phyloP scores from a whole-genome alignment of 2,329 filamentous ascomycete genomes.

The Macrophomina pseudophaseolina region DNA sequence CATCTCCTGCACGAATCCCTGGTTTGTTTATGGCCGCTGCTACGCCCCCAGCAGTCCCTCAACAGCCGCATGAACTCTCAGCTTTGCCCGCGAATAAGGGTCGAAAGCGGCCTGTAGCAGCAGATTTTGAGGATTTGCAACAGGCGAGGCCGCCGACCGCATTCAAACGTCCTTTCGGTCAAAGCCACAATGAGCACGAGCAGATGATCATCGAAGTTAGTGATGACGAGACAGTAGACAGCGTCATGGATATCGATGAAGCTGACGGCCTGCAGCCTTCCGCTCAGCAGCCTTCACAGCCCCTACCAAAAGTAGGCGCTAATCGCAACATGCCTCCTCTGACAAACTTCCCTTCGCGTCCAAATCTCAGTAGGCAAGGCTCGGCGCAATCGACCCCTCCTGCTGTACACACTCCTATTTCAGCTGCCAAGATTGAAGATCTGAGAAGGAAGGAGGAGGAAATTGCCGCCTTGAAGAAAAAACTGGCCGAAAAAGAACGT shows the following conservation, averaged over 20 bases:
- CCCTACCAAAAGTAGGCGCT: neutral
- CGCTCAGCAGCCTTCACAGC: conserved; percentile 19
- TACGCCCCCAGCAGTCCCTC: neutral
- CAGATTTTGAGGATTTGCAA: conserved; percentile 26
- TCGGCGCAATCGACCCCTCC: conserved; percentile 40
- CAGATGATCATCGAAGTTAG: conserved; percentile 84
- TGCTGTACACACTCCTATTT: conserved; percentile 44
- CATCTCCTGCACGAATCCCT: conserved; percentile 51
- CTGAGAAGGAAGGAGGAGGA: conserved; percentile 55
- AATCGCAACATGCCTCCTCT: conserved; percentile 26
- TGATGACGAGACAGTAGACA: conserved; percentile 68
- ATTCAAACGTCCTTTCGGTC: conserved; percentile 67
- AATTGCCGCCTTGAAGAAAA: conserved; percentile 53
- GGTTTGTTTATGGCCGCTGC: conserved; percentile 57
- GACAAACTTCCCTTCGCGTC: conserved; percentile 36
- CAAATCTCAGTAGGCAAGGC: conserved; percentile 33
- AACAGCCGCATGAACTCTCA: neutral
- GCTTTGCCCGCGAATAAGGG: neutral
- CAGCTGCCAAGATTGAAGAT: conserved; percentile 46
- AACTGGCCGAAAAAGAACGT: conserved; percentile 52
- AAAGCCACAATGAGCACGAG: conserved; percentile 59
- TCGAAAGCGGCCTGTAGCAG: conserved; percentile 62
- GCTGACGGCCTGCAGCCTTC: conserved; percentile 38
- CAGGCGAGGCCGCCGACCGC: conserved; percentile 29
- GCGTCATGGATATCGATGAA: conserved; percentile 71